Conservation (phyloP, 192 early-diverging fungal species). For the Physocladia obscura region DNA sequence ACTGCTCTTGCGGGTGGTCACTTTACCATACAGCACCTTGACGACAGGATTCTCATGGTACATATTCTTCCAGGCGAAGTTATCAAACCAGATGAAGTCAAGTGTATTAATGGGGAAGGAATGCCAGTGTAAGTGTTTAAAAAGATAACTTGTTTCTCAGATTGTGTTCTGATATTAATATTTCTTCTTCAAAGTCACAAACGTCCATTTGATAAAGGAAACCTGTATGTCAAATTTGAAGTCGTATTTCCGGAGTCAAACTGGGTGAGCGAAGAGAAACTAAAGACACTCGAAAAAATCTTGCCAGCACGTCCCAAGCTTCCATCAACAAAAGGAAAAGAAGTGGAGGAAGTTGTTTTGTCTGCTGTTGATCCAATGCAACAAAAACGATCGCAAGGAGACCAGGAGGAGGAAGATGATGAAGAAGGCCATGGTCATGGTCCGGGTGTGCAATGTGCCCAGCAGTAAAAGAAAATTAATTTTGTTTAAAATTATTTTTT, state of each 20-base stretch:
- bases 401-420: slow-evolving; percentile 54
- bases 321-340: slow-evolving; percentile 53
- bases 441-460: slow-evolving; percentile 91
- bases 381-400: slow-evolving; percentile 51
- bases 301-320: slow-evolving; percentile 73
- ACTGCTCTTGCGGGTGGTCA: slow-evolving; percentile 95
- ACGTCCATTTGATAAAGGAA: slow-evolving; percentile 77
- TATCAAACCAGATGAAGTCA: slow-evolving; percentile 89
- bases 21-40: slow-evolving; percentile 88
- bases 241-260: slow-evolving; percentile 87
- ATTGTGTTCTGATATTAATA: not conserved
- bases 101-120: slow-evolving; percentile 86
- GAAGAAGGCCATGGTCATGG: slow-evolving; percentile 59
- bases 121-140: slow-evolving; percentile 91
- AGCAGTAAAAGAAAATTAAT: slow-evolving; percentile 76
- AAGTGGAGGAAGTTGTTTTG: slow-evolving; percentile 84
- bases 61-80: slow-evolving; percentile 90
- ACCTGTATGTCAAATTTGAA: slow-evolving; percentile 90
- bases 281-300: slow-evolving; percentile 75
- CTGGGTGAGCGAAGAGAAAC: slow-evolving; percentile 71
- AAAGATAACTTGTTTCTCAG: not conserved
- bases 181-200: slow-evolving; percentile 41
- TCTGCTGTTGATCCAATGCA: slow-evolving; percentile 72
- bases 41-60: slow-evolving; percentile 86
- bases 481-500: no score